Evolutionary conservation across 768 basidiomycete species (phyloP).

Genomic region (Nidularia sp.): DNA sequence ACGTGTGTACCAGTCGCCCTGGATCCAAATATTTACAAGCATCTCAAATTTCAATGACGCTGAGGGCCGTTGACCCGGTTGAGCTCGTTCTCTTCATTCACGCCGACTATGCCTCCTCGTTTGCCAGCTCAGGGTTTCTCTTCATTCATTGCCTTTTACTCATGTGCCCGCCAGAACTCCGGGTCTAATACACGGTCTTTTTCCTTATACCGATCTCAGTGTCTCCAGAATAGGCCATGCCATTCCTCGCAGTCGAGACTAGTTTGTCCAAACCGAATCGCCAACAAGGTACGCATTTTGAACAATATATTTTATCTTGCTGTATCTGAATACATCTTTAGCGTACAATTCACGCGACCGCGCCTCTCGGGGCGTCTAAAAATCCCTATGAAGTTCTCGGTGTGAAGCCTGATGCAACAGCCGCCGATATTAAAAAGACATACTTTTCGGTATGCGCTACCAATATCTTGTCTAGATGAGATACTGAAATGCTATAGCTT

Average conservation of each 20-base stretch:
- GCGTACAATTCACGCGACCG: conserved; percentile 76
- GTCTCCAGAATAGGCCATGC: conserved; percentile 18
- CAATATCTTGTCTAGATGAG: too few relatives aligned
- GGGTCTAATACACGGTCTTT: conserved; percentile 26
- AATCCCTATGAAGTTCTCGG: conserved; percentile 93
- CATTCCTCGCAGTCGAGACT: conserved; percentile 12
- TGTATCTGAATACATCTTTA: conserved; percentile 26
- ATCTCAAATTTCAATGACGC: conserved; percentile 31
- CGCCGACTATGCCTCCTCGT: conserved; percentile 57
- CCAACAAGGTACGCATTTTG: conserved; percentile 36
- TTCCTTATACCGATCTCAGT: conserved; percentile 32
- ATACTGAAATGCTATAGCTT: conserved; percentile 49
- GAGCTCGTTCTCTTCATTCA: too few relatives aligned
- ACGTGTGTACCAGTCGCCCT: background rate
- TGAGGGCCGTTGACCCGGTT: too few relatives aligned
- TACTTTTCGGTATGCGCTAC: conserved; percentile 86
- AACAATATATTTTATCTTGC: conserved; percentile 1
- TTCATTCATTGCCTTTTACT: conserved; percentile 55
- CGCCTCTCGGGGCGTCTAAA: conserved; percentile 53
- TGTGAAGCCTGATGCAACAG: conserved; percentile 74
- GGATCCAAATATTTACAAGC: conserved; percentile 20
- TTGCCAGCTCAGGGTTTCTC: conserved; percentile 45
- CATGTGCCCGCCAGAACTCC: conserved; percentile 40
- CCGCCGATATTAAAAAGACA: conserved; percentile 92
- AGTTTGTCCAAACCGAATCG: conserved; percentile 18